These are phyloP conservation scores for Tricholomella constricta DNA, from an alignment of 768 basidiomycete genomes.

Conservation along the genomic window DNA sequence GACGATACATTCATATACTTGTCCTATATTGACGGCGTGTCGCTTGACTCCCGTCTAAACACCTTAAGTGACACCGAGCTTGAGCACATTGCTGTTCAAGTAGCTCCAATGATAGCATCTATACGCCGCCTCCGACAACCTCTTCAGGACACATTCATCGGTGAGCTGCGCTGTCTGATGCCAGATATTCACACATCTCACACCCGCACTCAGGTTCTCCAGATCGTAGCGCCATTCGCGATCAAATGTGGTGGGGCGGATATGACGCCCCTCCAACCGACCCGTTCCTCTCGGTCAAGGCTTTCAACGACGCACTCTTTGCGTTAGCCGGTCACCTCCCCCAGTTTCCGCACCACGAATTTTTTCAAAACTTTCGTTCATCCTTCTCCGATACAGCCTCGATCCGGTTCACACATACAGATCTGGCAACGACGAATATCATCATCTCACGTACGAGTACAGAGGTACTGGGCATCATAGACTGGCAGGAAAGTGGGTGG, in stretches of 20 bases:
- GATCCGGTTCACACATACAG: slow-evolving; percentile 9
- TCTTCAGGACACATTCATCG: slow-evolving; percentile 2
- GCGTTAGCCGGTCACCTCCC: no score
- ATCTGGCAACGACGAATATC: slow-evolving; percentile 1
- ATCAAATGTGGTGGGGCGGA: not conserved
- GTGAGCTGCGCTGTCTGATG: no score
- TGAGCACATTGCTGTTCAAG: not conserved
- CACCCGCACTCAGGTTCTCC: no score
- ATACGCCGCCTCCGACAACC: slow-evolving; percentile 5
- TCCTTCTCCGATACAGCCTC: slow-evolving; percentile 8
- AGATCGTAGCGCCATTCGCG: slow-evolving; percentile 2
- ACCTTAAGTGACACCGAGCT: slow-evolving; percentile 1
- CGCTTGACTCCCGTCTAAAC: slow-evolving; percentile 2
- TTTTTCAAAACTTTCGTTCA: slow-evolving; percentile 11
- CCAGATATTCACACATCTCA: no score
- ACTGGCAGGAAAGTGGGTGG: slow-evolving; percentile 22
- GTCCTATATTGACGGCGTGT: slow-evolving; percentile 11
- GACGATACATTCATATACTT: slow-evolving; percentile 16
- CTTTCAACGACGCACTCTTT: no score
- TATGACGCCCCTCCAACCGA: not conserved
- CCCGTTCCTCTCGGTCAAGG: slow-evolving; percentile 3
- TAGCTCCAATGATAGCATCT: slow-evolving; percentile 10
- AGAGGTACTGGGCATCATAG: slow-evolving; percentile 19
- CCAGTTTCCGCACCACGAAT: no score
- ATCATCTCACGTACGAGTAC: slow-evolving; percentile 1